Evolutionary conservation across 1,284 basidiomycete genomes (phyloP), one percentile per base, ranked within the genome.

Genomic region (Coniferiporia weirii): DNA sequence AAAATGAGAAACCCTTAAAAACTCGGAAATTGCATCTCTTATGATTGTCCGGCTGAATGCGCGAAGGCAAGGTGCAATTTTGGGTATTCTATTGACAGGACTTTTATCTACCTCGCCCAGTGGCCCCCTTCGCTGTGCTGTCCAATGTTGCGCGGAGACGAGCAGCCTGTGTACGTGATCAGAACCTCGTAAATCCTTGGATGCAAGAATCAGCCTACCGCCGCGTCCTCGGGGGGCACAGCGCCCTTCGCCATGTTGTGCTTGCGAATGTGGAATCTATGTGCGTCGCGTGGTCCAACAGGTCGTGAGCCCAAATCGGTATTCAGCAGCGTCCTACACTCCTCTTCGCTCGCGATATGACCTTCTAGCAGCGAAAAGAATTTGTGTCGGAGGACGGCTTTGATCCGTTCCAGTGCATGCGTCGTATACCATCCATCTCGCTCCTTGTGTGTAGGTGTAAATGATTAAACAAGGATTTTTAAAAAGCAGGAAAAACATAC

Each of bases 241-340:
- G 89, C 89, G 4, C 89, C 89, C 70, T 91, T 91, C 1, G 90
- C 89, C 87, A 90, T 90, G 67, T 91, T 91, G 65, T 91, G 86
- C 66, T 88, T 91, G 8, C 87, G 84, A 43, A 79, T 76, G 61
- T 83, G 77, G 15, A 82, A 71, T 62, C 73, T 17, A 70, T 67
- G 55, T 75, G 65, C 63, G 75, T 79, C 51, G 17, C 47, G 38
- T 20, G 19, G 19, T 15, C 20, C 13, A 10, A 17, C 48, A 17
- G 36, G 22, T n/a, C 50, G 22, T 10, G 36, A 47, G 35, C 47
- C 48, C 49, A 35, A 34, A 17, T 76, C 76, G 15, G 79, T 74
- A 15, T 76, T 76, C 7, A 92, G 76, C 45, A 91, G 70, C 17
- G 79, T 79, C 40, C 75, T 77, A 65, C 89, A 93, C 65, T 92